A percentile compares a stretch with the other conserved stretches of the same genome.
Conservation (phyloP, 2,329 filamentous ascomycete genomes). For the Eutypella sp. region DNA sequence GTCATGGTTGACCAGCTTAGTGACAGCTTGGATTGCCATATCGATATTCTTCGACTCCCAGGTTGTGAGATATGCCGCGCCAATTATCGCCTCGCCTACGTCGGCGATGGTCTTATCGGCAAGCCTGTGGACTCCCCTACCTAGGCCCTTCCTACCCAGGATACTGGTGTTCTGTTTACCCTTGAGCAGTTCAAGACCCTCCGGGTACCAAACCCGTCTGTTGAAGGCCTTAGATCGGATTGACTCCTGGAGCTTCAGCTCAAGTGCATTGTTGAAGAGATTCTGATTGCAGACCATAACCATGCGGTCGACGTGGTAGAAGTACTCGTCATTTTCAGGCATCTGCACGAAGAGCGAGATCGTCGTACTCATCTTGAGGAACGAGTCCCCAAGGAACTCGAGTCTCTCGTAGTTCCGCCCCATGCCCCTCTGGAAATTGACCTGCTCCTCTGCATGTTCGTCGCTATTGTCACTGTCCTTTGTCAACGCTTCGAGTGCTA, state of each 20-base stretch:
- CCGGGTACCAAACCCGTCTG: slow-evolving; percentile 83
- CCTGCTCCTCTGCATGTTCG: slow-evolving; percentile 61
- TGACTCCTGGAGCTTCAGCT: slow-evolving; percentile 63
- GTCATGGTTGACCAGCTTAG: slow-evolving; percentile 61
- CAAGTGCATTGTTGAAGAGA: slow-evolving; percentile 70
- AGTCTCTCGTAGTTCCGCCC: slow-evolving; percentile 91
- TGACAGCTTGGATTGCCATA: slow-evolving; percentile 59
- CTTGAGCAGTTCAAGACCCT: slow-evolving; percentile 65
- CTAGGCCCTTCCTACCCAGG: slow-evolving; percentile 57
- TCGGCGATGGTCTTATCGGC: slow-evolving; percentile 90
- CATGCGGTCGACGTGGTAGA: slow-evolving; percentile 90
- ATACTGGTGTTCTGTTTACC: slow-evolving; percentile 60
- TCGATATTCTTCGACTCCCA: slow-evolving; percentile 42
- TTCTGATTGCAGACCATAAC: slow-evolving; percentile 86
- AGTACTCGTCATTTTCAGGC: slow-evolving; percentile 75
- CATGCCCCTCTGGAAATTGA: slow-evolving; percentile 80
- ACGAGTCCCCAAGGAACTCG: slow-evolving; percentile 89
- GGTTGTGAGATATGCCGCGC: slow-evolving; percentile 64
- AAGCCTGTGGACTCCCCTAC: slow-evolving; percentile 57
- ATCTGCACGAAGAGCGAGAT: slow-evolving; percentile 77
- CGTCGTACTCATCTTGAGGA: slow-evolving; percentile 92
- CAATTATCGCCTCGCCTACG: slow-evolving; percentile 91
- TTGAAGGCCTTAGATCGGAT: slow-evolving; percentile 81
- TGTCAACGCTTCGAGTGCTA: slow-evolving; percentile 85
- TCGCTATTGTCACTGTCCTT: slow-evolving; percentile 86